phyloP scores from a whole-genome alignment of 768 basidiomycete species.

The Cystoderma amianthinum region DNA sequence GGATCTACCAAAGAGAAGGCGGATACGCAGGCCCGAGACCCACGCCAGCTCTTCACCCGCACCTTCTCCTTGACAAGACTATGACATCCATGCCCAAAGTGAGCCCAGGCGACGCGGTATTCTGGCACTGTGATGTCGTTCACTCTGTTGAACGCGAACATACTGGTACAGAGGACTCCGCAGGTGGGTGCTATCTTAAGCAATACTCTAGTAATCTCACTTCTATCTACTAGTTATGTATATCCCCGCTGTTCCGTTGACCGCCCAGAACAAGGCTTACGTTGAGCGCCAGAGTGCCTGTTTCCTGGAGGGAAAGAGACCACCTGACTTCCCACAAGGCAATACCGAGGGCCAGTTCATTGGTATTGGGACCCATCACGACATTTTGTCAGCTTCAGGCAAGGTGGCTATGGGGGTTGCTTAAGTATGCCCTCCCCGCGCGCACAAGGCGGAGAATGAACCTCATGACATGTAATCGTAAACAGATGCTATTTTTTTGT shows the following conservation, averaged over 20 bases:
- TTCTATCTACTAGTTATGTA: slow-evolving; percentile 50
- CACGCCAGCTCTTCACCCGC: slow-evolving; percentile 55
- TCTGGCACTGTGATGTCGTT: slow-evolving; percentile 64
- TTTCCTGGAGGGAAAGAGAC: slow-evolving; percentile 36
- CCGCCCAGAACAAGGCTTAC: slow-evolving; percentile 39
- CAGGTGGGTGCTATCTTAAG: slow-evolving; percentile 25
- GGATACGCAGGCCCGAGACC: slow-evolving; percentile 39
- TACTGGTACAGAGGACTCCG: slow-evolving; percentile 46
- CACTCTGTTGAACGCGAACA: slow-evolving; percentile 48
- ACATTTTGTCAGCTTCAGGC: not conserved
- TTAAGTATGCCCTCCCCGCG: no score
- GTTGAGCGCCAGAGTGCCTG: slow-evolving; percentile 38
- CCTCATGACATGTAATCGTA: no score
- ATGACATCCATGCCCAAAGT: slow-evolving; percentile 72
- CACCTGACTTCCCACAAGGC: slow-evolving; percentile 45
- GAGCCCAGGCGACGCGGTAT: slow-evolving; percentile 70
- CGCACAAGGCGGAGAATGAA: no score
- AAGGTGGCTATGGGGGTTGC: not conserved
- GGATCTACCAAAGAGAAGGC: slow-evolving; percentile 30
- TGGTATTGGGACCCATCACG: slow-evolving; percentile 7
- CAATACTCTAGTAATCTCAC: no score
- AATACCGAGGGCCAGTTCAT: slow-evolving; percentile 9
- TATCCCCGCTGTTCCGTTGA: slow-evolving; percentile 47
- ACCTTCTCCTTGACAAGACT: slow-evolving; percentile 52
- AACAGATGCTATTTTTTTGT: no score